Evolutionary conservation across 306 rosid genomes (phyloP).

Genomic region (Vicia faba): DNA sequence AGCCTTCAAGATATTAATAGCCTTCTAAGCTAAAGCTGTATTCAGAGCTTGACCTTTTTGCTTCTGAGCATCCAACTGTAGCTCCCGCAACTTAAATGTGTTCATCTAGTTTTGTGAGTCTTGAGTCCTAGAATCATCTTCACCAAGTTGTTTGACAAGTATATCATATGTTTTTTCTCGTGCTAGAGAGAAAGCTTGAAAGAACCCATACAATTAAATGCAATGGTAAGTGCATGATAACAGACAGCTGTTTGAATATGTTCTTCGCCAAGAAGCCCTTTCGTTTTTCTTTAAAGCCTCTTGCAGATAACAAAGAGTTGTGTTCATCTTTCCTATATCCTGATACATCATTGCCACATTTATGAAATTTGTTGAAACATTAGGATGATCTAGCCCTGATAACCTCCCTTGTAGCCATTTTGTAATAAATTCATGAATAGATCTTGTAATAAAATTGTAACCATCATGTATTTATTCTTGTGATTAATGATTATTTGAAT

Average conservation of each 20-base stretch:
- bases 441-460: no score
- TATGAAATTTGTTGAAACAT: slow-evolving; percentile 90
- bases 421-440: no score
- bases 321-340: slow-evolving; percentile 94
- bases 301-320: slow-evolving; percentile 98
- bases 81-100: slow-evolving; percentile 92
- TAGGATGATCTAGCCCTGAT: slow-evolving; percentile 98
- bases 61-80: slow-evolving; percentile 93
- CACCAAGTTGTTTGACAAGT: no score
- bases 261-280: slow-evolving; percentile 94
- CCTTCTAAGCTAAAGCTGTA: slow-evolving; percentile 85
- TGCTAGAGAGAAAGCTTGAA: slow-evolving; percentile 97
- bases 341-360: slow-evolving; percentile 99
- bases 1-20: slow-evolving; percentile 86
- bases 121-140: slow-evolving; percentile 86
- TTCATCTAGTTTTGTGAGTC: slow-evolving; percentile 97
- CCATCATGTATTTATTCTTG: no score
- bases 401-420: no score
- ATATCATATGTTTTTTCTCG: slow-evolving; percentile 92
- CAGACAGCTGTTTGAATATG: slow-evolving; percentile 99
- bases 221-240: slow-evolving; percentile 97
- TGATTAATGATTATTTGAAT: no score
- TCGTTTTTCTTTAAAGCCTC: slow-evolving; percentile 97
- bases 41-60: slow-evolving; percentile 91
- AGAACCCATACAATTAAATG: slow-evolving; percentile 98